These are phyloP conservation scores for Metarhizium brunneum DNA, from an alignment of 2,329 filamentous ascomycete species.

Conservation along the genomic window DNA sequence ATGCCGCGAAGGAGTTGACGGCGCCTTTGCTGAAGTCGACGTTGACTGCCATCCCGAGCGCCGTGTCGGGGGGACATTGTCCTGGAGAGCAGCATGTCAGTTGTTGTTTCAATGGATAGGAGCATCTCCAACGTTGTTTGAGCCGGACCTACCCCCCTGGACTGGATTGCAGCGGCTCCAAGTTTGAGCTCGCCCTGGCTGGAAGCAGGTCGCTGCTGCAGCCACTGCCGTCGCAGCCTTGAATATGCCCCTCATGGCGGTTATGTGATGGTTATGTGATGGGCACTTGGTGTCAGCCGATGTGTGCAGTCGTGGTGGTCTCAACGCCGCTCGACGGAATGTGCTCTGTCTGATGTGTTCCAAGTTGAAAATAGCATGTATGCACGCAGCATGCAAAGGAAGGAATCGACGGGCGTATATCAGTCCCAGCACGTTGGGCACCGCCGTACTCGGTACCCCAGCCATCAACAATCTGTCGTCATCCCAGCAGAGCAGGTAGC, in stretches of 20 bases:
- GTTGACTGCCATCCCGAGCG: conserved; percentile 71
- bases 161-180: conserved; percentile 32
- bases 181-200: conserved; percentile 26
- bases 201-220: background rate
- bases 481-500: background rate
- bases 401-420: background rate
- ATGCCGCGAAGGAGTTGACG: conserved; percentile 69
- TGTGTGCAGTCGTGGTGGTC: background rate
- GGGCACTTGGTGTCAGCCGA: background rate
- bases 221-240: conserved; percentile 1
- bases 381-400: background rate
- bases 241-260: conserved; percentile 1
- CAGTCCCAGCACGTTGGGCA: background rate
- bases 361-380: too few relatives aligned
- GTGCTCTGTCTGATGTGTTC: too few relatives aligned
- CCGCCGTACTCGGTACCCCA: background rate
- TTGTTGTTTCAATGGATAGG: background rate
- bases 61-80: conserved; percentile 66
- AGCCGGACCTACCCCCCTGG: conserved; percentile 19
- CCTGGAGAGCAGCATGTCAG: conserved; percentile 17
- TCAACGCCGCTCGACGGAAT: too few relatives aligned
- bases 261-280: background rate
- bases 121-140: background rate
- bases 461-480: background rate
- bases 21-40: conserved; percentile 74